These are phyloP conservation scores for Fraxinus sp. DNA, from an alignment of 305 asterid species.

Conservation along the genomic window DNA sequence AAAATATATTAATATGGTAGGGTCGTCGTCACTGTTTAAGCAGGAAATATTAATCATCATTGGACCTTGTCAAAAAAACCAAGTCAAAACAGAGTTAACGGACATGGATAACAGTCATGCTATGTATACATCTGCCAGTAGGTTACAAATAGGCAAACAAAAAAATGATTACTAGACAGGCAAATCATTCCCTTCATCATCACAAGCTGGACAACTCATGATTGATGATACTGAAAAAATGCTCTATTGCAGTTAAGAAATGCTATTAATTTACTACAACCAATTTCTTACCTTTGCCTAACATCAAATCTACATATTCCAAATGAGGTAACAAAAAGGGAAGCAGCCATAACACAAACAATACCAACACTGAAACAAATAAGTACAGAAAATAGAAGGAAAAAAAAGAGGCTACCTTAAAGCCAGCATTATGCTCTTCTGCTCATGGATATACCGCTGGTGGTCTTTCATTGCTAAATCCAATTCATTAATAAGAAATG, in stretches of 20 bases:
- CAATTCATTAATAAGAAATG: constrained; percentile 63
- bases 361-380: neutral
- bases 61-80: constrained; percentile 2
- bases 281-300: neutral
- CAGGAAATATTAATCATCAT: neutral
- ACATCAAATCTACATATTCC: neutral
- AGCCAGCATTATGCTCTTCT: constrained; percentile 89
- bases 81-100: constrained; percentile 8
- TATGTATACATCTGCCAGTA: neutral
- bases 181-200: neutral
- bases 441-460: constrained; percentile 68
- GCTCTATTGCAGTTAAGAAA: neutral
- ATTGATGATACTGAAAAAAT: neutral
- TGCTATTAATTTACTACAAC: neutral
- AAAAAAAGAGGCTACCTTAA: constrained; percentile 56
- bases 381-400: neutral
- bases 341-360: neutral
- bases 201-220: neutral
- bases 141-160: constrained; percentile 10
- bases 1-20: neutral
- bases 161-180: neutral
- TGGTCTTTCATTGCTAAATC: constrained; percentile 67
- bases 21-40: neutral
- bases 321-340: neutral
- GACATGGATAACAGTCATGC: neutral